These are phyloP conservation scores for Sclerotiophoma versabilis DNA, from an alignment of 2,329 filamentous ascomycete species.

Conservation along the genomic window DNA sequence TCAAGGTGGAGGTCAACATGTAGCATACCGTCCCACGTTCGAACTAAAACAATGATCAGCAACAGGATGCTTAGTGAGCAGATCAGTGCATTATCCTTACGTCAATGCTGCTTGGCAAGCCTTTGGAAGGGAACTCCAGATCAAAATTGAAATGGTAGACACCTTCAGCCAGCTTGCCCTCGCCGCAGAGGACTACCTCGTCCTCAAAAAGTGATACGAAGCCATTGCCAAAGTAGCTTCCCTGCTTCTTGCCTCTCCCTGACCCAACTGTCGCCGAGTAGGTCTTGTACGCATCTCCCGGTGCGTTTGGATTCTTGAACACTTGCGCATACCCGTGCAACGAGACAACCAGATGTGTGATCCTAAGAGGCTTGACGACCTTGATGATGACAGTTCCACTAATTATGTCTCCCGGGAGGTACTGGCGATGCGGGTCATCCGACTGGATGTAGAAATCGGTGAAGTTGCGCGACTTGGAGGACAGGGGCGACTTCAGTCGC, in stretches of 20 bases:
- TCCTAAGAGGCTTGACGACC: constrained; percentile 74
- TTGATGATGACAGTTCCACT: constrained; percentile 75
- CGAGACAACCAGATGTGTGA: constrained; percentile 81
- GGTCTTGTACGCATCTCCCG: constrained; percentile 60
- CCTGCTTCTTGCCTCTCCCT: constrained; percentile 60
- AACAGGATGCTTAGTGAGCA: constrained; percentile 12
- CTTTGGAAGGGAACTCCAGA: constrained; percentile 71
- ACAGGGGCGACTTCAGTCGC: constrained; percentile 64
- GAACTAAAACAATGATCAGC: constrained; percentile 67
- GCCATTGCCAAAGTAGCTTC: constrained; percentile 74
- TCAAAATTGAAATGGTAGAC: constrained; percentile 83
- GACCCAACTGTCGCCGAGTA: constrained; percentile 60
- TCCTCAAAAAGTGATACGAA: constrained; percentile 84
- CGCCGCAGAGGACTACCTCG: constrained; percentile 79
- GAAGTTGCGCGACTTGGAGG: constrained; percentile 67
- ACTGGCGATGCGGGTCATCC: constrained; percentile 79
- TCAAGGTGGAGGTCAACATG: constrained; percentile 87
- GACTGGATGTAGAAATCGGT: constrained; percentile 80
- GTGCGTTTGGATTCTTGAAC: constrained; percentile 72
- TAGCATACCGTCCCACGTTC: constrained; percentile 94
- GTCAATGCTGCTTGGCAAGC: constrained; percentile 90
- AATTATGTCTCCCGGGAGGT: constrained; percentile 76
- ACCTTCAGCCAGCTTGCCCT: constrained; percentile 75
- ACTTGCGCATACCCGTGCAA: constrained; percentile 82
- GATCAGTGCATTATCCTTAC: constrained; percentile 61